A percentile compares a stretch with the other conserved stretches of the same genome.
Conservation (phyloP, 805 yeast species). For the Ogataea pignaliae region DNA sequence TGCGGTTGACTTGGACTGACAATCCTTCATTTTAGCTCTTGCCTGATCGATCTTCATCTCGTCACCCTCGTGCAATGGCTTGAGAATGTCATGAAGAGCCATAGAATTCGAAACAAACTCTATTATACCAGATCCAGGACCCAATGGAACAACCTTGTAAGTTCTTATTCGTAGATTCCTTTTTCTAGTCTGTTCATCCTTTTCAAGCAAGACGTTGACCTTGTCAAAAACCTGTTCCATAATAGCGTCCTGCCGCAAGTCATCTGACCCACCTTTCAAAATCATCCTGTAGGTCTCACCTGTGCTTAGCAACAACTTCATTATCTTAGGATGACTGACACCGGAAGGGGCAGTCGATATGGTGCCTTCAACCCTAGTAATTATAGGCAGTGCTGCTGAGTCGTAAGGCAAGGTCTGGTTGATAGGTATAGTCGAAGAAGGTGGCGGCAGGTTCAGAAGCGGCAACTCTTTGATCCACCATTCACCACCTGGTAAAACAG, state of each 20-base stretch:
- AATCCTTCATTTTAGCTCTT: constrained; percentile 55
- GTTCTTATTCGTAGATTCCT: constrained; percentile 68
- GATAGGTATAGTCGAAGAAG: constrained; percentile 48
- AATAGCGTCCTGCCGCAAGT: constrained; percentile 89
- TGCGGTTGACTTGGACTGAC: constrained; percentile 40
- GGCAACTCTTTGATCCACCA: constrained; percentile 60
- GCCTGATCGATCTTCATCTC: constrained; percentile 51
- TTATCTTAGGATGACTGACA: constrained; percentile 80
- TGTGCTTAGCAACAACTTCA: constrained; percentile 46
- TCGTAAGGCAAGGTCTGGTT: constrained; percentile 41
- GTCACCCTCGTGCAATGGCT: constrained; percentile 58
- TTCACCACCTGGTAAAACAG: constrained; percentile 36
- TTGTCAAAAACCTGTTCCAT: constrained; percentile 96
- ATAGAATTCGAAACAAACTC: constrained; percentile 81
- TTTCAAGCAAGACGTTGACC: constrained; percentile 62
- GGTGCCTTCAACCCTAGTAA: constrained; percentile 40
- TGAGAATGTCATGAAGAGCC: constrained; percentile 65
- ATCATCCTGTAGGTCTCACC: constrained; percentile 60
- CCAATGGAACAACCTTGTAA: constrained; percentile 85
- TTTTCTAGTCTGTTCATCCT: constrained; percentile 51
- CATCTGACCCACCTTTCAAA: constrained; percentile 85
- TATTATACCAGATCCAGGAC: constrained; percentile 81
- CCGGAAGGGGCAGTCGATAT: constrained; percentile 76
- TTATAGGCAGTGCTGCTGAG: constrained; percentile 17
- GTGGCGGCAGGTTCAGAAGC: constrained; percentile 52